Evolutionary conservation across 345 rosid species (phyloP).

Genomic region (Pistacia integerrima): DNA sequence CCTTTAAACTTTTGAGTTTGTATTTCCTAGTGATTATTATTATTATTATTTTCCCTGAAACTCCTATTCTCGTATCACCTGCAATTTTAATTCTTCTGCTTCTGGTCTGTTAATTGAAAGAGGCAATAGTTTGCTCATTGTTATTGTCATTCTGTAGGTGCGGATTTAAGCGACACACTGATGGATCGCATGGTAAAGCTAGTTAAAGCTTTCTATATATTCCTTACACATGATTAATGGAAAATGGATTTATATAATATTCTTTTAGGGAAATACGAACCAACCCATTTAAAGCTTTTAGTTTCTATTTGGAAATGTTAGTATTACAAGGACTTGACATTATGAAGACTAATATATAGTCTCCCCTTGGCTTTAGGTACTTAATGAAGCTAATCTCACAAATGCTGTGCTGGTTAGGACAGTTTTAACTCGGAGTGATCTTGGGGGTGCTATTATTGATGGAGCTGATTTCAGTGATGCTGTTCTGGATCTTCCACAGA

Average conservation of each 20-base stretch:
- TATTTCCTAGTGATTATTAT: too few species aligned
- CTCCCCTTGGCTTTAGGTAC: conserved; percentile 44
- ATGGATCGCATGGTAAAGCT: conserved; percentile 94
- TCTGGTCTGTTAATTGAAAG: background rate
- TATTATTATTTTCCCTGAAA: too few species aligned
- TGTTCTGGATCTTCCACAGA: conserved; percentile 84
- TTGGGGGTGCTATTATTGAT: conserved; percentile 83
- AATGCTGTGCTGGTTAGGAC: conserved; percentile 81
- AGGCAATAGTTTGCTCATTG: background rate
- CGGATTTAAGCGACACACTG: conserved; percentile 94
- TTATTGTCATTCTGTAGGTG: conserved; percentile 54
- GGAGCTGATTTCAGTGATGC: conserved; percentile 99
- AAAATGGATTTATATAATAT: background rate
- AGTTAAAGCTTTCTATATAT: background rate
- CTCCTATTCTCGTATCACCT: too few species aligned
- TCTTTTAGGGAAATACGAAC: background rate
- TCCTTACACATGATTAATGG: background rate
- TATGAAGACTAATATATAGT: background rate
- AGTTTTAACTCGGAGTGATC: conserved; percentile 91
- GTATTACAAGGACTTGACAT: background rate
- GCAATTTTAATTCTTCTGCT: too few species aligned
- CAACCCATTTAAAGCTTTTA: background rate
- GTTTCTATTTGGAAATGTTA: background rate
- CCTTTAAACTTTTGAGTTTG: too few species aligned
- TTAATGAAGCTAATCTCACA: conserved; percentile 87